phyloP scores from a whole-genome alignment of 2,329 filamentous ascomycete species.

The Didymosphaeria variabile region DNA sequence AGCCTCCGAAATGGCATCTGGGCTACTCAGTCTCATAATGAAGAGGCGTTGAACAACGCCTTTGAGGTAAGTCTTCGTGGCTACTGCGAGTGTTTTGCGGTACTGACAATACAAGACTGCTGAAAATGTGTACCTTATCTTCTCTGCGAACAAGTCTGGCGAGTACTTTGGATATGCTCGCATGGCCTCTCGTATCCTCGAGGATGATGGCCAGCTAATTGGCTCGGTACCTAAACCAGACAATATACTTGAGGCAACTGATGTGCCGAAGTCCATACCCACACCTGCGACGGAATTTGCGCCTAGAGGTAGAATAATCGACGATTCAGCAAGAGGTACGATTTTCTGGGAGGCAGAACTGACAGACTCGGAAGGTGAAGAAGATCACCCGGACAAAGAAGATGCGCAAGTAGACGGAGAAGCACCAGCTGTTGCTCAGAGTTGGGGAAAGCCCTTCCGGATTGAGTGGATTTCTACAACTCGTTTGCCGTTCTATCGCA shows the following conservation, averaged over 20 bases:
- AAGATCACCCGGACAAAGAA: conserved; percentile 53
- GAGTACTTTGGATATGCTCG: conserved; percentile 96
- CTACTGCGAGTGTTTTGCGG: neutral
- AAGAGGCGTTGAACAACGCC: conserved; percentile 81
- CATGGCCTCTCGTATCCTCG: conserved; percentile 85
- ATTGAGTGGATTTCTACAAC: conserved; percentile 89
- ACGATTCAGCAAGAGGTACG: conserved; percentile 90
- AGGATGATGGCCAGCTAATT: conserved; percentile 65
- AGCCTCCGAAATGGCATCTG: conserved; percentile 89
- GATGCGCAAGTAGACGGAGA: conserved; percentile 52
- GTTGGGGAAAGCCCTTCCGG: conserved; percentile 90
- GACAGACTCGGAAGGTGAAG: conserved; percentile 62
- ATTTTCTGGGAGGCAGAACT: conserved; percentile 93
- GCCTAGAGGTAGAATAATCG: conserved; percentile 86
- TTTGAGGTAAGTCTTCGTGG: conserved; percentile 69
- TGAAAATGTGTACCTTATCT: conserved; percentile 89
- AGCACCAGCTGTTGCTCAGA: conserved; percentile 58
- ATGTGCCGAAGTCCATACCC: conserved; percentile 79
- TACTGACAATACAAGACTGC: conserved; percentile 64
- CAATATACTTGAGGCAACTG: conserved; percentile 61
- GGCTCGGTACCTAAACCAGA: conserved; percentile 70
- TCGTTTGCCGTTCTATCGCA: conserved; percentile 86
- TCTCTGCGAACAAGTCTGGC: conserved; percentile 96
- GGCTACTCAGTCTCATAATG: conserved; percentile 95
- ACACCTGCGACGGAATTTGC: conserved; percentile 81